Conservation (phyloP, 2,329 filamentous ascomycete genomes). For the Penicillium sp. region DNA sequence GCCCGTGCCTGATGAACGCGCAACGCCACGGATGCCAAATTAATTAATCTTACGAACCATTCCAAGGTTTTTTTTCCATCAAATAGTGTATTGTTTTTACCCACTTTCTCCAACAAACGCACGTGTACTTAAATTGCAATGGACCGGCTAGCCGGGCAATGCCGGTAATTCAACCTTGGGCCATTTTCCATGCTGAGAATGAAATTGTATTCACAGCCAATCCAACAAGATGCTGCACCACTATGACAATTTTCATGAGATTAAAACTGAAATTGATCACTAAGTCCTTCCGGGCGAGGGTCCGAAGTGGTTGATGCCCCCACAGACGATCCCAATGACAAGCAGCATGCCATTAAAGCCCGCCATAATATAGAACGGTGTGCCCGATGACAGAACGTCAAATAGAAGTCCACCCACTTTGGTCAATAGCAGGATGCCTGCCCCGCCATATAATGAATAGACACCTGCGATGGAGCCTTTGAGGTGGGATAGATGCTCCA, state of each 20-base stretch:
- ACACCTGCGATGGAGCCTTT: conserved; percentile 95
- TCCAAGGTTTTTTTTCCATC: neutral
- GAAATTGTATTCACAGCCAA: neutral
- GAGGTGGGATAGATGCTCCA: conserved; percentile 54
- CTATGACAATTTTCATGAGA: neutral
- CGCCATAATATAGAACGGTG: conserved; percentile 94
- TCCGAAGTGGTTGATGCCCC: conserved; percentile 25
- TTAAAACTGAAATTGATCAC: neutral
- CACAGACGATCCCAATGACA: conserved; percentile 32
- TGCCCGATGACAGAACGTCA: conserved; percentile 69
- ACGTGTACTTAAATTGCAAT: neutral
- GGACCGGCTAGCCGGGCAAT: neutral
- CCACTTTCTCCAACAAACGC: neutral
- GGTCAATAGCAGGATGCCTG: conserved; percentile 84
- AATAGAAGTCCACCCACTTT: conserved; percentile 88
- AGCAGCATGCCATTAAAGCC: conserved; percentile 76
- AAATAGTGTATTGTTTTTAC: neutral
- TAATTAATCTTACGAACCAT: conserved; percentile 8
- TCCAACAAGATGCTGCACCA: neutral
- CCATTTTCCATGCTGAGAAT: neutral
- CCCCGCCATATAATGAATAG: conserved; percentile 87
- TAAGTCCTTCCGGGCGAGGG: conserved; percentile 10
- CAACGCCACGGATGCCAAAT: neutral
- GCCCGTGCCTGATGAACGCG: neutral
- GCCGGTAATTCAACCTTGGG: neutral